Base-by-base conservation (phyloP, 83 land plant genomes). In the Diphasiastrum complanatum region DNA sequence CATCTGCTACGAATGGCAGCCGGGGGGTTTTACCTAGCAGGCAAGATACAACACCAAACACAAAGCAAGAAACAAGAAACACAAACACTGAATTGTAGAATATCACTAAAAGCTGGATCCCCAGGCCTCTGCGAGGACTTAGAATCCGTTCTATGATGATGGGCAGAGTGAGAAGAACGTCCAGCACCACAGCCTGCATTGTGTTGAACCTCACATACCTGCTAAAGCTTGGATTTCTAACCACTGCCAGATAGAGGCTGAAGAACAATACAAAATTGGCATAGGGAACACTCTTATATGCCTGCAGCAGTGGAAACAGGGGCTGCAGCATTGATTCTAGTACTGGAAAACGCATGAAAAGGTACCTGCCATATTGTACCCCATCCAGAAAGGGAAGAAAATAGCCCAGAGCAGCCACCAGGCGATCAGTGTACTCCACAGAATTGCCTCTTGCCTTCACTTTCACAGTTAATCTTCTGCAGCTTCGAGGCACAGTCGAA, bases 181-280 rank as follows among this genome's bases (percentile, higher is more conserved):
- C 98, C 55, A 87, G 68, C 2, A 86, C 79, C 18, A 92, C 75
- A 4, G 98, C 98, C 79, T 92, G 98, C 96, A 92, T 83, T 33
- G 98, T 55, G 45, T 92, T 92, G 75, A 88, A 92, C 45, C 98
- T 47, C 48, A 81, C 91, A 67, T 83, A 92, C 5, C 81, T 76
- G 65, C 76, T 71, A 60, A 92, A 67, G 24, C 50, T 61, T 5
- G 80, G 80, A 76, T 92, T 89, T 8, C 96, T 32, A n/a, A 85
- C 96, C 51, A 88, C 80, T 24, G 78, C 81, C 70, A 85, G 61
- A 58, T 92, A 92, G 47, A 92, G 74, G 6, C 69, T 87, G 68
- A 88, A 92, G 80, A 92, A 92, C 45, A 83, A 83, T 29, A 83
- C 74, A 78, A 92, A 85, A 60, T 67, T 68, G 11, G 90, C 85